These are phyloP conservation scores for Microcera coccophila DNA, from an alignment of 2,329 filamentous ascomycete species.

Conservation along the genomic window DNA sequence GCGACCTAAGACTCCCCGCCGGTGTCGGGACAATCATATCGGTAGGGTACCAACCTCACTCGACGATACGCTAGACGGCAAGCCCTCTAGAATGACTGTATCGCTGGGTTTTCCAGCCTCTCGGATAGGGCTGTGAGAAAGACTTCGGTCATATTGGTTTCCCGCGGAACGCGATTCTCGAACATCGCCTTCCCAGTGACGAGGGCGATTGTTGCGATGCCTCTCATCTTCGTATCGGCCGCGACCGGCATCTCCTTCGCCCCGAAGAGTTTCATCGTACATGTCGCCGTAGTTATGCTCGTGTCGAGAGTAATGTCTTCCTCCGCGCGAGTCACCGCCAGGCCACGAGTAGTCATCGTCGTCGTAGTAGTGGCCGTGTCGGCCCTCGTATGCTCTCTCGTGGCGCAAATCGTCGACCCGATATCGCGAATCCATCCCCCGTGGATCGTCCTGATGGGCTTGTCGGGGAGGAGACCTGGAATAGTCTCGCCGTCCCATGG, in stretches of 20 bases:
- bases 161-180: conserved; percentile 24
- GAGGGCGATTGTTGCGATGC: conserved; percentile 15
- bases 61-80: conserved; percentile 47
- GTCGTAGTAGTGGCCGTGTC: conserved; percentile 24
- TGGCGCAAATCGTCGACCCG: conserved; percentile 24
- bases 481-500: conserved; percentile 40
- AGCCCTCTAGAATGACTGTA: conserved; percentile 53
- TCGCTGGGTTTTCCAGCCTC: conserved; percentile 44
- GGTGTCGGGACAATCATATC: conserved; percentile 11
- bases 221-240: conserved; percentile 20
- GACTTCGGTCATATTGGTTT: conserved; percentile 28
- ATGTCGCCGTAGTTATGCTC: conserved; percentile 36
- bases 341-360: conserved; percentile 25
- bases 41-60: conserved; percentile 45
- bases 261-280: conserved; percentile 38
- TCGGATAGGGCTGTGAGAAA: conserved; percentile 34
- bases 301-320: conserved; percentile 27
- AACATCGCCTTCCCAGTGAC: conserved; percentile 19
- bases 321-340: conserved; percentile 20
- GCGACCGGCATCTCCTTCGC: conserved; percentile 16
- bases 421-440: conserved; percentile 26
- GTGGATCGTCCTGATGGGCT: conserved; percentile 34
- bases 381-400: conserved; percentile 20
- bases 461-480: conserved; percentile 43
- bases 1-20: conserved; percentile 5